These are phyloP conservation scores for Skeletonema grethae DNA, from an alignment of 108 stramenopile genomes.

Conservation along the genomic window DNA sequence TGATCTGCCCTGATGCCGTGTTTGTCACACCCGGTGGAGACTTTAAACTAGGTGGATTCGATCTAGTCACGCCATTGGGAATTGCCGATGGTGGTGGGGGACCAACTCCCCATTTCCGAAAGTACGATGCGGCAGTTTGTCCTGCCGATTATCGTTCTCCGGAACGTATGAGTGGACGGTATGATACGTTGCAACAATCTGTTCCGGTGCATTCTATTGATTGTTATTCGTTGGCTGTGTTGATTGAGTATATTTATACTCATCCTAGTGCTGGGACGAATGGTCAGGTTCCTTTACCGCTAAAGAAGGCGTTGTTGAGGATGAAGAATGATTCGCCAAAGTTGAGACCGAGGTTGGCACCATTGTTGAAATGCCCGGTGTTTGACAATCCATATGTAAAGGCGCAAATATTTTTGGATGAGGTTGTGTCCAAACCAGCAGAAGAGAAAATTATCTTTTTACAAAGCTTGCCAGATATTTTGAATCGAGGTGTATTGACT, in stretches of 20 bases:
- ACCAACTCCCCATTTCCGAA: slow-evolving; percentile 67
- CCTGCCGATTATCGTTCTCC: slow-evolving; percentile 77
- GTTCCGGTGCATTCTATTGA: slow-evolving; percentile 77
- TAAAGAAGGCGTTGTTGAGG: slow-evolving; percentile 76
- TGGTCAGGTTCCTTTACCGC: slow-evolving; percentile 57
- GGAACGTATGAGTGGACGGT: slow-evolving; percentile 66
- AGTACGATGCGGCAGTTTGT: slow-evolving; percentile 60
- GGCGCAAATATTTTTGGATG: slow-evolving; percentile 64
- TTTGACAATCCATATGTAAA: slow-evolving; percentile 81
- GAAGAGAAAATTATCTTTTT: slow-evolving; percentile 79
- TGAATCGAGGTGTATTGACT: slow-evolving; percentile 57
- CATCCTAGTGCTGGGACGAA: slow-evolving; percentile 55
- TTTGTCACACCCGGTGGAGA: slow-evolving; percentile 86
- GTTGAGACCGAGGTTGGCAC: slow-evolving; percentile 70
- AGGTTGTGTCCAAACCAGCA: slow-evolving; percentile 71
- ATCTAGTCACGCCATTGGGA: slow-evolving; percentile 62
- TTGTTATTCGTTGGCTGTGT: slow-evolving; percentile 69
- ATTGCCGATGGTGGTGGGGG: slow-evolving; percentile 57
- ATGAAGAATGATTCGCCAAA: slow-evolving; percentile 72
- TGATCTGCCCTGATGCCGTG: slow-evolving; percentile 63
- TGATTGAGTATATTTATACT: slow-evolving; percentile 70
- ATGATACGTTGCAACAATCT: slow-evolving; percentile 59
- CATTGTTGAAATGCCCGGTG: slow-evolving; percentile 79
- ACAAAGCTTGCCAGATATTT: slow-evolving; percentile 63
- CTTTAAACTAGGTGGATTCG: slow-evolving; percentile 85